Evolutionary conservation across 2,329 filamentous ascomycete species (phyloP), one percentile per base, ranked within the genome.

Genomic region (Microascus cirrosus): DNA sequence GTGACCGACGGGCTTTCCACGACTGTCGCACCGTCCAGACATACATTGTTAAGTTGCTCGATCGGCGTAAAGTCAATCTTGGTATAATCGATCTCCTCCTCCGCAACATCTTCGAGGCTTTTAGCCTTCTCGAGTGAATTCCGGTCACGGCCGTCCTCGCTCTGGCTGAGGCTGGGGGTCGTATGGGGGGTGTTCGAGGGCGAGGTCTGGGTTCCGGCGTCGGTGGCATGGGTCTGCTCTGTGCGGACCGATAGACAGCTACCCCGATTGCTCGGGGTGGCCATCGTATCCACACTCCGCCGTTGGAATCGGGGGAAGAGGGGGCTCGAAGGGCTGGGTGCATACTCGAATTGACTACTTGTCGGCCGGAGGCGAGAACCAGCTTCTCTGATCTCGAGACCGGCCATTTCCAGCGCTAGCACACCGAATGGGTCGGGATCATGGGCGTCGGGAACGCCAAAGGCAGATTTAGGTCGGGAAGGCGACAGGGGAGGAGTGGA

Each of bases 381-480:
- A n/a, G 92, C 92, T 73, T 96, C 92, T 56, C 89, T 83, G 63
- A 97, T 94, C 64, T 93, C 89, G 58, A 96, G 75, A 2, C 93
- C 93, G 60, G 91, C 89, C 75, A 90, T 86, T 68, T 96, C 90
- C n/a, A 97, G 74, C 8, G 93, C 92, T 62, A 92, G 81, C 28
- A 96, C 88, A 25, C 93, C 93, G 67, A 89, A 97, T 0, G 93
- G 93, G 68, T 97, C 93, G 0, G 92, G 91, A 64, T 97, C 93
- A 58, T 91, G 84, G 3, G 76, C 73, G 61, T 86, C 84, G 1
- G 90, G 91, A 18, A 96, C 77, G 2, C 92, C 92, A 72, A 96
- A 96, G 1, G 74, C 73, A 34, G 77, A 45, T n/a, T n/a, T 42
- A 13, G 18, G 12, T 42, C 45, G 71, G 62, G 63, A 74, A 54